Evolutionary conservation across 2,329 filamentous ascomycete species (phyloP).

Genomic region (Fusarium cicatricum): DNA sequence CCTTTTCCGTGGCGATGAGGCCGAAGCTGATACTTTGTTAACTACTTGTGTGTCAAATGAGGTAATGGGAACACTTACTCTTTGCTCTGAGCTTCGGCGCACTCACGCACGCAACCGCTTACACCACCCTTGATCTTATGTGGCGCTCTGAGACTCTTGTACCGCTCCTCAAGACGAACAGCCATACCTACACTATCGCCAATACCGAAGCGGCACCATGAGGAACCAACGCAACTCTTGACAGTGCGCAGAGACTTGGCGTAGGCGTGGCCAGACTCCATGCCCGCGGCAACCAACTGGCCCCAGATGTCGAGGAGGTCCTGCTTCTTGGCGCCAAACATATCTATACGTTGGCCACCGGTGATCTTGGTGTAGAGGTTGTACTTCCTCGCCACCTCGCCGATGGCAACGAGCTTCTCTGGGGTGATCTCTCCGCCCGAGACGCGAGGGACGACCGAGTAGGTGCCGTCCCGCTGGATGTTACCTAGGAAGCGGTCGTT

Average conservation of each 20-base stretch:
- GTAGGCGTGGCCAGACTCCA: conserved; percentile 92
- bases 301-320: conserved; percentile 86
- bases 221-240: conserved; percentile 90
- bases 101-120: conserved; percentile 90
- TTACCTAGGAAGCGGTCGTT: conserved; percentile 90
- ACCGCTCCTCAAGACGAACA: conserved; percentile 84
- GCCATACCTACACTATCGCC: conserved; percentile 93
- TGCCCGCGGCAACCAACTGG: conserved; percentile 79
- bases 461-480: conserved; percentile 91
- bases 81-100: conserved; percentile 91
- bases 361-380: conserved; percentile 91
- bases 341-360: conserved; percentile 88
- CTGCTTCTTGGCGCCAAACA: conserved; percentile 91
- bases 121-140: conserved; percentile 94
- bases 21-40: conserved; percentile 68
- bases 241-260: conserved; percentile 89
- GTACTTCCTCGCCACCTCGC: conserved; percentile 84
- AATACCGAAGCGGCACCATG: conserved; percentile 90
- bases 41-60: neutral
- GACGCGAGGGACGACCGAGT: conserved; percentile 85
- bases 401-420: conserved; percentile 84
- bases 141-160: conserved; percentile 88
- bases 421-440: conserved; percentile 88
- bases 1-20: conserved; percentile 90
- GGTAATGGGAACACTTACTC: conserved; percentile 64